A percentile compares a stretch with the other conserved stretches of the same genome.
These are phyloP conservation scores for Alternaria hordeiaustralica DNA, from an alignment of 2,329 filamentous ascomycete species.

Conservation along the genomic window DNA sequence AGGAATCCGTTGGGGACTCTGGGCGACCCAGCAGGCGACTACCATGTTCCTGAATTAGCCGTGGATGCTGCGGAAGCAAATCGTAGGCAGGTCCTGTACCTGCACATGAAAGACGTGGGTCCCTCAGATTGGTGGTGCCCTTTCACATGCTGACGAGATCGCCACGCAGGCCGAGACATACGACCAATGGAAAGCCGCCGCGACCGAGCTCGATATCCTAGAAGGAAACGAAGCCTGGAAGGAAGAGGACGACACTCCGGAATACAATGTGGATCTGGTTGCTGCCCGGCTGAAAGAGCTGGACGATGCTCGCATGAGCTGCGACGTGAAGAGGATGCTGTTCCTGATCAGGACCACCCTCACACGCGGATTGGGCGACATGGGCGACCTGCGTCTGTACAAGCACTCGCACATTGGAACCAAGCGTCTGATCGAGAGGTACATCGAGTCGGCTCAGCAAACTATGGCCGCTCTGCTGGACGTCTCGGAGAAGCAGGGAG, in stretches of 20 bases:
- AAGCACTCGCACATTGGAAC: conserved; percentile 85
- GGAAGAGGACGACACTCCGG: conserved; percentile 65
- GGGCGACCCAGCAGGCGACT: conserved; percentile 14
- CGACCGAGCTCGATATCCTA: conserved; percentile 76
- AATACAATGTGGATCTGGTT: conserved; percentile 76
- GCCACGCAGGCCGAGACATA: conserved; percentile 67
- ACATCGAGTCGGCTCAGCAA: conserved; percentile 78
- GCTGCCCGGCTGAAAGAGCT: conserved; percentile 73
- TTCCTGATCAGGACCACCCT: conserved; percentile 80
- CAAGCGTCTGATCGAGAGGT: conserved; percentile 84
- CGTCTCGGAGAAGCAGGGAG: conserved; percentile 58
- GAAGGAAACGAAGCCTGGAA: conserved; percentile 88
- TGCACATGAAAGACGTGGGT: conserved; percentile 71
- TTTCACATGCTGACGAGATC: conserved; percentile 36
- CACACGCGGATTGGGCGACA: conserved; percentile 81
- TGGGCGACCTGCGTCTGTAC: conserved; percentile 84
- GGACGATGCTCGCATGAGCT: conserved; percentile 73
- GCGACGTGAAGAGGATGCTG: conserved; percentile 78
- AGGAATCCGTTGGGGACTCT: conserved; percentile 42
- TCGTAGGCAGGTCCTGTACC: conserved; percentile 66
- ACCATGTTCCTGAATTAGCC: conserved; percentile 21
- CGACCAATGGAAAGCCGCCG: conserved; percentile 76
- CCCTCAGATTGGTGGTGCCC: conserved; percentile 16
- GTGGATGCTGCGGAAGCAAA: conserved; percentile 16
- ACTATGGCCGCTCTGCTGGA: conserved; percentile 77